A percentile compares a stretch with the other conserved stretches of the same genome.
Conservation (phyloP, 1,284 basidiomycete genomes). For the Chalciporus sp. region DNA sequence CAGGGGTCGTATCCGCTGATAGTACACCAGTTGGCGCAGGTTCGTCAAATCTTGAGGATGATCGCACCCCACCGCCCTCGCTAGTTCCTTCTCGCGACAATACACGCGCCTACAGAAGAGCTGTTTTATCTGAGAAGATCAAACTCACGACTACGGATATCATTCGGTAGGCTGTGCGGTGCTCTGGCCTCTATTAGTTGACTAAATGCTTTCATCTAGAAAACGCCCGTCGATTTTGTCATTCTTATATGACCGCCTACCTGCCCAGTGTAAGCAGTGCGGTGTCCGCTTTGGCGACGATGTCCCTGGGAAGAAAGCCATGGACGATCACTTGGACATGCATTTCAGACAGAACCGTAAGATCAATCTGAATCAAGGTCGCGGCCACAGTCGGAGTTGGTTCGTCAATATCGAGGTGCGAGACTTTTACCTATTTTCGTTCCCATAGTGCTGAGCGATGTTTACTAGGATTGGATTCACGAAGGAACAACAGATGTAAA, state of each 20-base stretch:
- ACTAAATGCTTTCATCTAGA: conserved; percentile 40
- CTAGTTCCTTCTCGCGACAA: conserved; percentile 49
- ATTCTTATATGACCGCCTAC: conserved; percentile 75
- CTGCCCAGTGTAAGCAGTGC: conserved; percentile 93
- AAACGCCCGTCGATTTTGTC: conserved; percentile 61
- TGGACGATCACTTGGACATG: conserved; percentile 95
- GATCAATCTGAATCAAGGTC: conserved; percentile 79
- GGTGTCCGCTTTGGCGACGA: conserved; percentile 84
- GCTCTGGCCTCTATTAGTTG: conserved; percentile 2
- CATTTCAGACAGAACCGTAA: conserved; percentile 96
- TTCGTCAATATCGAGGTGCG: conserved; percentile 83
- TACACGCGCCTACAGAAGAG: conserved; percentile 69
- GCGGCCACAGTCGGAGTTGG: conserved; percentile 93
- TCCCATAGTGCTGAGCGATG: conserved; percentile 17
- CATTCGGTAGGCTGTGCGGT: conserved; percentile 54
- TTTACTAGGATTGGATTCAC: conserved; percentile 79
- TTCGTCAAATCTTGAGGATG: conserved; percentile 44
- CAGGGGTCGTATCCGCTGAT: conserved; percentile 66
- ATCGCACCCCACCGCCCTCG: conserved; percentile 40
- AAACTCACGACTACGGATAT: conserved; percentile 75
- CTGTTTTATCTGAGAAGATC: conserved; percentile 70
- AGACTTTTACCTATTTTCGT: conserved; percentile 3
- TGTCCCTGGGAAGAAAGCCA: conserved; percentile 68
- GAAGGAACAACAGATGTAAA: conserved; percentile 62
- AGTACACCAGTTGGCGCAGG: conserved; percentile 54